A percentile compares a stretch with the other conserved stretches of the same genome.
Conservation (phyloP, 495 filamentous ascomycete species). For the Penicillium taxi region DNA sequence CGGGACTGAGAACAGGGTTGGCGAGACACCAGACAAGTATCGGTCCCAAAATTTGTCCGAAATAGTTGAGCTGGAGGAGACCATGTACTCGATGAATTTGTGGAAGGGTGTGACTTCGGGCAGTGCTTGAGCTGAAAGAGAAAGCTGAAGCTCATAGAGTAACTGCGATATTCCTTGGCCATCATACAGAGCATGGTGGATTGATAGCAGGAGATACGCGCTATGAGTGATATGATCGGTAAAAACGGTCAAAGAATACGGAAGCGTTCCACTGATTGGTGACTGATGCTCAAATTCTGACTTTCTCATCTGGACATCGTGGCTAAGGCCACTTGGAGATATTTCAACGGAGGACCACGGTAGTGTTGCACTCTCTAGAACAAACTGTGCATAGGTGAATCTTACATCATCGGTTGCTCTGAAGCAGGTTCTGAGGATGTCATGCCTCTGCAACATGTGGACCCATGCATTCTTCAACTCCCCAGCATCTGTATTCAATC, state of each 20-base stretch:
- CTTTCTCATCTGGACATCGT: conserved; percentile 16
- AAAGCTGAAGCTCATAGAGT: conserved; percentile 54
- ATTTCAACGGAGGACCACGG: conserved; percentile 18
- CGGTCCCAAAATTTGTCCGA: conserved; percentile 56
- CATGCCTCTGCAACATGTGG: conserved; percentile 46
- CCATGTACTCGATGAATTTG: conserved; percentile 41
- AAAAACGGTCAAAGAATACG: conserved; percentile 24
- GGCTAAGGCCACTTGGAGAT: conserved; percentile 7
- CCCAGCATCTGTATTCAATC: conserved; percentile 35
- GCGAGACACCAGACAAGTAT: conserved; percentile 42
- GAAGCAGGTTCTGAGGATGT: conserved; percentile 58
- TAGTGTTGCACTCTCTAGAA: conserved; percentile 27
- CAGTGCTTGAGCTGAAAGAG: conserved; percentile 38
- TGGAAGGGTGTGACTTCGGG: conserved; percentile 19
- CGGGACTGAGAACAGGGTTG: conserved; percentile 30
- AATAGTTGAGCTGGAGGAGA: conserved; percentile 21
- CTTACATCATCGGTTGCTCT: conserved; percentile 39
- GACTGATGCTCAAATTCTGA: conserved; percentile 15
- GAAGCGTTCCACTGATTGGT: conserved; percentile 17
- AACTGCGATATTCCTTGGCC: conserved; percentile 59
- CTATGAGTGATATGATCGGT: conserved; percentile 7
- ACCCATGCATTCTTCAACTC: conserved; percentile 40
- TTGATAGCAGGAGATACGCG: conserved; percentile 45
- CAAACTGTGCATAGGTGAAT: conserved; percentile 52
- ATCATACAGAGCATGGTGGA: conserved; percentile 80